Evolutionary conservation across 176 grass and related monocot genomes (phyloP), one percentile per base, ranked within the genome.

Genomic region (Aegilops sharonensis): DNA sequence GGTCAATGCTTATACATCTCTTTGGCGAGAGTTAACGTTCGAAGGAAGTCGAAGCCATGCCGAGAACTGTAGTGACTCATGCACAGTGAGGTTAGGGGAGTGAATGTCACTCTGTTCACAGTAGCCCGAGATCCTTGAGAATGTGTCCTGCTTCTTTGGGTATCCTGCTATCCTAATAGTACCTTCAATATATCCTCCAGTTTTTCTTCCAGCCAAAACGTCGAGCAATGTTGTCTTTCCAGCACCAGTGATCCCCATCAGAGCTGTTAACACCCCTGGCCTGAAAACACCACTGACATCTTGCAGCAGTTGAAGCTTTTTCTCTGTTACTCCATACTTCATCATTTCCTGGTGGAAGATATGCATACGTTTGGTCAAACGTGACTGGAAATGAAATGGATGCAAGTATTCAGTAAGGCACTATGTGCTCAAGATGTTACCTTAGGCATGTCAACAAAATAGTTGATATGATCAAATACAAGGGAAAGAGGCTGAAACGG

Each of bases 151-250:
- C 64, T 91, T 95, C 85, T 98, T 98, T 74, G 86, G 93, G 80
- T 92, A 91, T 40, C 96, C 93, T 75, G 81, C 85, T 91, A 98
- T 95, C 48, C 60, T 95, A 77, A 95, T 69, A 39, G 84, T 79
- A 21, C 96, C 93, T 88, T 98, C 88, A 68, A 94, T 95, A 72
- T 84, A 90, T 20, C 91, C 96, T 83, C 86, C 90, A 67, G 96
- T 98, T 95, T 98, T 98, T 78, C 96, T 94, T 89, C 96, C 96
- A 81, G 90, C 91, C 79, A 95, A 94, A 80, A 98, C 93, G 84
- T 95, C 96, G 5, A 98, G 86, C 75, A 98, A 39, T 84, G 96
- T 98, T 83, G 96, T 98, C 83, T 98, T 98, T 54, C 96, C 96
- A 77, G 96, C 96, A 57, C 96, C 96, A 54, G 96, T 98, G 64